phyloP scores from a whole-genome alignment of 306 rosid genomes.

The Hippophae tibetana region DNA sequence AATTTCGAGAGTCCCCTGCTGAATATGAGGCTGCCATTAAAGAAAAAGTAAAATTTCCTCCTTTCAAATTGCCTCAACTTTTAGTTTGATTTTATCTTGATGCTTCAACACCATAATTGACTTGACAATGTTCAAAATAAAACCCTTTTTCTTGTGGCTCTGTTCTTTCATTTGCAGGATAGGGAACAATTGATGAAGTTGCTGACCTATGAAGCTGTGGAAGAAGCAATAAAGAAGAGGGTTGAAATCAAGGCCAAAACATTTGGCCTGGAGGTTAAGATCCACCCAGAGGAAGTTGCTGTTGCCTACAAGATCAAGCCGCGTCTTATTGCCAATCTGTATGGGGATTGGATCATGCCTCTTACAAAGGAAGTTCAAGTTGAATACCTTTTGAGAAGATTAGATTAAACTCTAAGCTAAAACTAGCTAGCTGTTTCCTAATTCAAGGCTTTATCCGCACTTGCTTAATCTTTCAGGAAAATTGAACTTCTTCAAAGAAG shows the following conservation, averaged over 20 bases:
- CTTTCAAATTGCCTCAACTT: background rate
- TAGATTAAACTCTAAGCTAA: conserved; percentile 13
- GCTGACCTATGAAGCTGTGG: conserved; percentile 38
- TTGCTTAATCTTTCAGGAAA: no score
- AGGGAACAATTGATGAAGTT: conserved; percentile 23
- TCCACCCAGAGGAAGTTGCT: conserved; percentile 12
- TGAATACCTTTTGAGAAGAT: conserved; percentile 42
- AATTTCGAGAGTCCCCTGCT: conserved; percentile 30
- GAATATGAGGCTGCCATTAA: conserved; percentile 36
- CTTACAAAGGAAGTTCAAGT: conserved; percentile 52
- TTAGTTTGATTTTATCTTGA: background rate
- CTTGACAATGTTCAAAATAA: background rate
- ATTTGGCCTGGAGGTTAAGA: conserved; percentile 27
- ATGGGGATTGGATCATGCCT: conserved; percentile 48
- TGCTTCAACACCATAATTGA: conserved; percentile 1
- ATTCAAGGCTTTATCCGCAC: no score
- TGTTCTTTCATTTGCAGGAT: conserved; percentile 25
- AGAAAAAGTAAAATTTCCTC: conserved; percentile 23
- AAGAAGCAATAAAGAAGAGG: conserved; percentile 31
- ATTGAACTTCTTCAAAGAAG: no score
- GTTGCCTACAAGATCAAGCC: conserved; percentile 39
- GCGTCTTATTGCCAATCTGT: conserved; percentile 28
- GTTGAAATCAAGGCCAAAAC: conserved; percentile 38
- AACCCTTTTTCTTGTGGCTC: background rate
- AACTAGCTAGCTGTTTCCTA: no score